These are phyloP conservation scores for Fusarium sp. DNA, from an alignment of 2,329 filamentous ascomycete genomes.

Conservation along the genomic window DNA sequence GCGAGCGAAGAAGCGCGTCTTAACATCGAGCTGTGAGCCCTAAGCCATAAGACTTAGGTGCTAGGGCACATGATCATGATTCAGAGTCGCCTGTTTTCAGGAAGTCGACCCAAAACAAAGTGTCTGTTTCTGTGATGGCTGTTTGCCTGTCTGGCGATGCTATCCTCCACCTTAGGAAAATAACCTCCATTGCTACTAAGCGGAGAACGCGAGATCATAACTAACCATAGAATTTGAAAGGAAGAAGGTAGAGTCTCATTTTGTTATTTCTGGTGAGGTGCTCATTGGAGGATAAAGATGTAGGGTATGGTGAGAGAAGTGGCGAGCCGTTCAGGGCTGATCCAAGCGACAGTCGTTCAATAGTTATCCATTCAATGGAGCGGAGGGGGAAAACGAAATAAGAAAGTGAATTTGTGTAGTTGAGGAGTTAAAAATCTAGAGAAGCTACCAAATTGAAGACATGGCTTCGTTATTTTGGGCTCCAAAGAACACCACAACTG, in stretches of 20 bases:
- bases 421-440: background rate
- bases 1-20: background rate
- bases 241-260: background rate
- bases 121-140: background rate
- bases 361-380: background rate
- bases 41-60: background rate
- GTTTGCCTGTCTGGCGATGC: background rate
- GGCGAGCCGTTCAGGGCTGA: background rate
- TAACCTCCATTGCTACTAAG: background rate
- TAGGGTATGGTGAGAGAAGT: background rate
- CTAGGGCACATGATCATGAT: background rate
- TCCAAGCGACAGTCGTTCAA: background rate
- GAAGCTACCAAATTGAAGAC: background rate
- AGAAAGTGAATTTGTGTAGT: background rate
- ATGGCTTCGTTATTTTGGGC: background rate
- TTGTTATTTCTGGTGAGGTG: background rate
- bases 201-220: background rate
- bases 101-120: background rate
- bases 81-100: background rate
- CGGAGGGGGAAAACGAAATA: background rate
- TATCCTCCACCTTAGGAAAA: background rate
- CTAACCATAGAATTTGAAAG: background rate
- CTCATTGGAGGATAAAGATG: background rate
- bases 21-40: accelerated
- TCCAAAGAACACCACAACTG: background rate